Evolutionary conservation across 768 basidiomycete species (phyloP), one percentile per base, ranked within the genome.

Genomic region (Dacryopinax spathularia): DNA sequence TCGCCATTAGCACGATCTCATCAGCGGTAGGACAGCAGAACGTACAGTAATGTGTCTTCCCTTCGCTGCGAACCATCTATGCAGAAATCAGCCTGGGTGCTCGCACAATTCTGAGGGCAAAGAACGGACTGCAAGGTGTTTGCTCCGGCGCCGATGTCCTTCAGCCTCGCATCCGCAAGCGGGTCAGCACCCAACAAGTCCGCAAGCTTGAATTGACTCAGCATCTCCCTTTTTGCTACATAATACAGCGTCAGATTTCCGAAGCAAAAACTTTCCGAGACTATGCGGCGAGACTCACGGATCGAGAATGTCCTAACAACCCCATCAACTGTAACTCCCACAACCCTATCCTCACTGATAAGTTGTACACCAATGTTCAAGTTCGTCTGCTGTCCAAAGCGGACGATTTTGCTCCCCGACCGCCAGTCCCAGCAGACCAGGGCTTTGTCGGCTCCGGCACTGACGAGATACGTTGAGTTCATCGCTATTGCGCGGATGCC

Each of bases 371-470:
- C 92, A 60, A 92, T 88, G 69, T 90, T 91, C 68, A 91, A 82
- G 6, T 90, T 94, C 10, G 90, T 94, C 75, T 93, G 91, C 72
- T 95, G 92, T 0, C 91, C 92, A 68, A 93, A 94, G 18, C 90
- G 78, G 35, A 91, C 88, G 59, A 92, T 86, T 77, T 94, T 95
- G 12, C 84, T 85, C 13, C 92, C 92, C 0, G 86, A 80, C 2
- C 91, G 82, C 89, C 89, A 91, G 73, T 91, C 88, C 89, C 89
- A 65, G 20, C 20, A 13, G 2, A 43, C 35, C 22, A 85, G 73
- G 0, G 82, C 84, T 69, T 86, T 85, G 67, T 86, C 76, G 71
- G 86, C 72, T 74, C 91, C 78, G 0, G 92, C 92, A 1, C 89
- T 91, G 31, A 94, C 90, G 16, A 93, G 83, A 67, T 89, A 89